Evolutionary conservation across 768 basidiomycete genomes (phyloP), one percentile per base, ranked within the genome.

Genomic region (Boletus reticulatus): DNA sequence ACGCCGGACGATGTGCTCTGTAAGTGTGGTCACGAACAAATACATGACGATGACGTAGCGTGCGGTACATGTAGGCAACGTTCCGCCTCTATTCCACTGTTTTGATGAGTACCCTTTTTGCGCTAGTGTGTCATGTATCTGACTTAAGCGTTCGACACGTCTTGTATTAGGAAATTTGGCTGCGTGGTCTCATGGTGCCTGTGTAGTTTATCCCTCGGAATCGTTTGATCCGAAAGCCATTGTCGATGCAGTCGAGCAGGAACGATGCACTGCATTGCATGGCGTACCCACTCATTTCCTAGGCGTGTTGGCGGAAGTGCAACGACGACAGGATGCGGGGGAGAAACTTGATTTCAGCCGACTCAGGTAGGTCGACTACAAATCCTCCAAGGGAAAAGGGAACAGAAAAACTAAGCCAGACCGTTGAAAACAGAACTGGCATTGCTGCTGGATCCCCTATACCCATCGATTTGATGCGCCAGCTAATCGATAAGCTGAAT

Each of bases 211-310:
- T 63, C 80, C 90, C 0, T 84, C 88, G 1, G 79, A 82, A 37
- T 75, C 76, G 3, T 92, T 79, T 64, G 73, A 88, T 59, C 84
- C 91, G 0, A 68, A 71, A 32, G 76, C 84, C 1, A 85, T 90
- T 47, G 85, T 93, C 10, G 84, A 90, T 50, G 80, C 90, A 0
- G 69, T 92, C n/a, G 68, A 78, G 8, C 75, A 76, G 17, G 90
- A 92, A 60, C 76, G 73, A 54, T 92, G 90, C 50, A 92, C 89
- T 0, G 87, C 86, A 0, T 72, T 94, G 50, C 91, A 93, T 59
- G 91, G 91, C 8, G 91, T 93, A 6, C 91, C 91, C 0, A 93
- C 91, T 0, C 91, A 93, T 66, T 92, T 92, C 68, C 75, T 90
- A 1, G 90, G 85, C 6, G 82, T 92, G 1, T 72, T 92, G 24